Percentiles rank a stretch among this genome's conserved stretches.
Conservation (phyloP, 768 basidiomycete species). For the Favolaschia claudopus region DNA sequence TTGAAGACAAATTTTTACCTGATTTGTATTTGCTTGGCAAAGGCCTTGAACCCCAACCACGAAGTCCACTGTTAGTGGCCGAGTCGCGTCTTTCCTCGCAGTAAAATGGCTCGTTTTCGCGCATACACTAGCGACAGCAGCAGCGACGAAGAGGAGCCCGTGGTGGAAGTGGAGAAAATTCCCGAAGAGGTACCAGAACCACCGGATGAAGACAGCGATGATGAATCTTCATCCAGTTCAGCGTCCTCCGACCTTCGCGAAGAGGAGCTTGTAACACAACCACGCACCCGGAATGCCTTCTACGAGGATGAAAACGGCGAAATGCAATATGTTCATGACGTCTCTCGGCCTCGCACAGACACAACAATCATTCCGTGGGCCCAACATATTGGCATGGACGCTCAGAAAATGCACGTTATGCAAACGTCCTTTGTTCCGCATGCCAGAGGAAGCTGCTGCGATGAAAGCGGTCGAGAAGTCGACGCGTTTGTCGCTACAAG, state of each 20-base stretch:
- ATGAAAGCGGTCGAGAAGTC: conserved; percentile 61
- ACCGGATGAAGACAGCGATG: conserved; percentile 44
- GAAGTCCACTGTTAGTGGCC: not conserved
- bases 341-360: conserved; percentile 46
- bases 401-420: conserved; percentile 93
- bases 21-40: too few relatives aligned
- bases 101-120: conserved; percentile 70
- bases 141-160: conserved; percentile 54
- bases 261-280: conserved; percentile 49
- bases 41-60: too few relatives aligned
- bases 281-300: conserved; percentile 50
- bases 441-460: conserved; percentile 76
- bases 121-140: conserved; percentile 67
- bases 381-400: conserved; percentile 77
- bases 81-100: too few relatives aligned
- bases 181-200: conserved; percentile 35
- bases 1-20: too few relatives aligned
- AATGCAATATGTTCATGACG: conserved; percentile 52
- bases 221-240: conserved; percentile 44
- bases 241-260: conserved; percentile 57
- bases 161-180: conserved; percentile 36
- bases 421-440: conserved; percentile 85
- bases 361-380: conserved; percentile 74
- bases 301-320: conserved; percentile 65
- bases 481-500: conserved; percentile 41